These are phyloP conservation scores for Hevea brasiliensis DNA, from an alignment of 345 rosid genomes.

Conservation along the genomic window DNA sequence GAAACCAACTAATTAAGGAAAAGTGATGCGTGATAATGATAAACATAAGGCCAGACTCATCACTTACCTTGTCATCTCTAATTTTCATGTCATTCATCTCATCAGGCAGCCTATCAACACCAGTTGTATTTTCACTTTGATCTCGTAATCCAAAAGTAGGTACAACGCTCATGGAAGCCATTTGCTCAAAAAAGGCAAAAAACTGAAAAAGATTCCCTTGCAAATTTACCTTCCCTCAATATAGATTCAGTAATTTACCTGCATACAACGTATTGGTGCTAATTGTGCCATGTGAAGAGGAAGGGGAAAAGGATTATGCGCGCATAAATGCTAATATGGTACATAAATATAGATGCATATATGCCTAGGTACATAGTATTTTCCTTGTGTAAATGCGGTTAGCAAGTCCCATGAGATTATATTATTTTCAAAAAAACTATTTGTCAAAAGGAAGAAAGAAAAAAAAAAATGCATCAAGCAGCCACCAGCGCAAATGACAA, in stretches of 20 bases:
- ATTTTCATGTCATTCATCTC: slow-evolving; percentile 93
- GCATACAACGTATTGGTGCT: background rate
- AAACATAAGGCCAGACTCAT: no score
- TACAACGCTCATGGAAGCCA: slow-evolving; percentile 63
- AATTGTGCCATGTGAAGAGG: background rate
- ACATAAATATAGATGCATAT: background rate
- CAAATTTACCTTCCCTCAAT: slow-evolving; percentile 14
- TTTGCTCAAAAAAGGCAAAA: slow-evolving; percentile 21
- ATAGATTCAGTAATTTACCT: slow-evolving; percentile 15
- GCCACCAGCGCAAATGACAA: background rate
- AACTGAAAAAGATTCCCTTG: background rate
- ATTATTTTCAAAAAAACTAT: background rate
- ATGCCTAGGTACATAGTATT: background rate
- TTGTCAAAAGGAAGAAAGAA: background rate
- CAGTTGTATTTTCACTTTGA: slow-evolving; percentile 43
- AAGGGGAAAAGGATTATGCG: no score
- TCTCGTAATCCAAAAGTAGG: slow-evolving; percentile 60
- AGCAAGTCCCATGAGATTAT: background rate
- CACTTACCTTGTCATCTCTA: slow-evolving; percentile 72
- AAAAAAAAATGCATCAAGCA: background rate
- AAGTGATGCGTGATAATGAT: no score
- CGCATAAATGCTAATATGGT: background rate
- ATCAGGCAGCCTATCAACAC: slow-evolving; percentile 76
- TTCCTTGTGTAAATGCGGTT: background rate
- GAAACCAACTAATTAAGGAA: background rate